These are phyloP conservation scores for Neurospora sp. DNA, from an alignment of 495 filamentous ascomycete genomes.

Conservation along the genomic window DNA sequence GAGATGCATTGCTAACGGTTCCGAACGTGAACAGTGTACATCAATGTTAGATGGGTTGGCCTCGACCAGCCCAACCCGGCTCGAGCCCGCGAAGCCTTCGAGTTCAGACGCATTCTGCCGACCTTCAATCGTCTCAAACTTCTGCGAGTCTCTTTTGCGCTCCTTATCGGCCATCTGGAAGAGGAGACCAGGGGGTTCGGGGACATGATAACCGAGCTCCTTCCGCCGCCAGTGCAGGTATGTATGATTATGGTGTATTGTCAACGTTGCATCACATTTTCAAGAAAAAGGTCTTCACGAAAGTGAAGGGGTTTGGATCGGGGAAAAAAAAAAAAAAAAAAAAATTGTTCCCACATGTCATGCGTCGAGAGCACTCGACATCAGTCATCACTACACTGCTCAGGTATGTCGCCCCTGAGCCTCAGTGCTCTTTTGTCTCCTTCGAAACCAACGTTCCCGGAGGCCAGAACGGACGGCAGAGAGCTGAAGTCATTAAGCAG, in stretches of 20 bases:
- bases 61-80: not conserved
- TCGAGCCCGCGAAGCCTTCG: not conserved
- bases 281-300: too few relatives aligned
- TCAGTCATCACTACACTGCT: too few relatives aligned
- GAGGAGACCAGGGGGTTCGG: not conserved
- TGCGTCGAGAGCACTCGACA: too few relatives aligned
- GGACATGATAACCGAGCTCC: not conserved
- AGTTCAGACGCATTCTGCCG: not conserved
- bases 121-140: not conserved
- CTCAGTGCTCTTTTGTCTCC: slow-evolving; percentile 95
- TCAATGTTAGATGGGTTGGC: not conserved
- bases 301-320: too few relatives aligned
- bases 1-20: too few relatives aligned
- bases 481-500: slow-evolving; percentile 81
- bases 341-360: too few relatives aligned
- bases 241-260: too few relatives aligned
- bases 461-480: slow-evolving; percentile 76
- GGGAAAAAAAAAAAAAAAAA: too few relatives aligned
- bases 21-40: too few relatives aligned
- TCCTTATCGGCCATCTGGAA: not conserved
- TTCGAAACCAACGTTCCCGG: slow-evolving; percentile 99
- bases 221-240: slow-evolving; percentile 18
- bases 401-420: slow-evolving; percentile 50
- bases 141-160: not conserved
- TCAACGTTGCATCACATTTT: too few relatives aligned